Evolutionary conservation across 306 rosid genomes (phyloP), one percentile per base, ranked within the genome.

Genomic region (Cyclanthera cordifolia): DNA sequence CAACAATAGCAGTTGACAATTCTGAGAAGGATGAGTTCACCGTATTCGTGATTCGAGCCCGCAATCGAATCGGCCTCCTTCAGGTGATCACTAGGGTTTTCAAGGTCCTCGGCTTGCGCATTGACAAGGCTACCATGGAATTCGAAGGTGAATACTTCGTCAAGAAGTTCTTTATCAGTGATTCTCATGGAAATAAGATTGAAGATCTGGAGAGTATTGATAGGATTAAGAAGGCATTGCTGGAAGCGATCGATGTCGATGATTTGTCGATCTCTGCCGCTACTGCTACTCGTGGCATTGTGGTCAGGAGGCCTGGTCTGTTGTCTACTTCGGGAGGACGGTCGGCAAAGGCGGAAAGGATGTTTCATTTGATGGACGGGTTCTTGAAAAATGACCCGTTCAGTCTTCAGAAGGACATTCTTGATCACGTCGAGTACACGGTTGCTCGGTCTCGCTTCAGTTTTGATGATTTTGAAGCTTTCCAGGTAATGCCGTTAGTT

Each of bases 391-490:
- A 80, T 64, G 93, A 87, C n/a, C 85, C 93, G 20, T 46, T 82
- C 11, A 84, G 85, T 72, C 90, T 87, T 72, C 93, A 87, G 66
- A 85, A 79, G 73, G 90, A 87, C 77, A 84, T 87, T 73, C 89
- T 87, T 9, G 72, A 75, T 50, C 93, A 87, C 68, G 93, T 87
- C n/a, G 93, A 87, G 85, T 84, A 84, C 54, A 87, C 93, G 1
- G 86, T 87, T 43, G 93, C 90, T 8, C 81, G 90, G 70, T 87
- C 93, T 6, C 84, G 93, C 46, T 87, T 84, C 34, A 87, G 74
- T 69, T 87, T 87, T 64, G 93, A 87, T 23, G 93, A 87, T 81
- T 87, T 80, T 28, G 93, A 87, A 79, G 93, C 93, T 15, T 87
- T 82, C 73, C 93, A 87, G 89, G 93, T 87, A 28, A 45, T 53